A percentile compares a stretch with the other conserved stretches of the same genome.
phyloP scores from a whole-genome alignment of 2,329 filamentous ascomycete species.

The Neofusicoccum kwambonambiense region DNA sequence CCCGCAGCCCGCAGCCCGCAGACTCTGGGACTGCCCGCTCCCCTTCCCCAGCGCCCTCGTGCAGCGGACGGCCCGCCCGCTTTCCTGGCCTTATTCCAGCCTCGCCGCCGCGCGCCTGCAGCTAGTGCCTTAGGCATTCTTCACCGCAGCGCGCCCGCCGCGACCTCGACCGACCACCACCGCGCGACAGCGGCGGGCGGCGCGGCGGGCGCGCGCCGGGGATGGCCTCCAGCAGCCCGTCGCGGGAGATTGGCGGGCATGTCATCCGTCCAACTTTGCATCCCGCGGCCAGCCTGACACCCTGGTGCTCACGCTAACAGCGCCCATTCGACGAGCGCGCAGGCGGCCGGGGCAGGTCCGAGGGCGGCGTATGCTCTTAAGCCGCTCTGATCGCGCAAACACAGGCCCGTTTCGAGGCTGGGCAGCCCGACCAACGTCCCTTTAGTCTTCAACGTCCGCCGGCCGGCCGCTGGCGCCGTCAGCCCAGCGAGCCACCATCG shows the following conservation, averaged over 20 bases:
- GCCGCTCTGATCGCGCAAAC: neutral
- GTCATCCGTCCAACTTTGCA: constrained; percentile 9
- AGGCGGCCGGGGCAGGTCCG: neutral
- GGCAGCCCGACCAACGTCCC: neutral
- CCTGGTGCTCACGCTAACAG: constrained; percentile 1
- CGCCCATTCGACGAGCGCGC: constrained; percentile 13
- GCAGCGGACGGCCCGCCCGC: constrained; percentile 9
- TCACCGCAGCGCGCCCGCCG: neutral
- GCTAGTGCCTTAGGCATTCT: constrained; percentile 13
- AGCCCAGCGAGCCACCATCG: constrained; percentile 3
- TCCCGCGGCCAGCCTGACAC: constrained; percentile 5
- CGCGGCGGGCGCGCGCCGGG: too few species aligned
- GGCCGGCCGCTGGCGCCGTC: neutral
- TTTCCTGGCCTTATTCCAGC: constrained; percentile 7
- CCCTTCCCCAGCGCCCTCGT: constrained; percentile 1
- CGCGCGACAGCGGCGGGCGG: too few species aligned
- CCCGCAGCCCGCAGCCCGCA: neutral
- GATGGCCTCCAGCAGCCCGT: neutral
- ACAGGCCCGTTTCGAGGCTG: constrained; percentile 5
- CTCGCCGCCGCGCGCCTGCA: neutral
- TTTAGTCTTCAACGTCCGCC: neutral
- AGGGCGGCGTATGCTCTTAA: neutral
- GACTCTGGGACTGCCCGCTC: neutral
- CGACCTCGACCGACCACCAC: too few species aligned
- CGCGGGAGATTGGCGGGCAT: constrained; percentile 7